Evolutionary conservation across 805 yeast genomes (phyloP), one percentile per base, ranked within the genome.

Genomic region (Pichia scutulata): DNA sequence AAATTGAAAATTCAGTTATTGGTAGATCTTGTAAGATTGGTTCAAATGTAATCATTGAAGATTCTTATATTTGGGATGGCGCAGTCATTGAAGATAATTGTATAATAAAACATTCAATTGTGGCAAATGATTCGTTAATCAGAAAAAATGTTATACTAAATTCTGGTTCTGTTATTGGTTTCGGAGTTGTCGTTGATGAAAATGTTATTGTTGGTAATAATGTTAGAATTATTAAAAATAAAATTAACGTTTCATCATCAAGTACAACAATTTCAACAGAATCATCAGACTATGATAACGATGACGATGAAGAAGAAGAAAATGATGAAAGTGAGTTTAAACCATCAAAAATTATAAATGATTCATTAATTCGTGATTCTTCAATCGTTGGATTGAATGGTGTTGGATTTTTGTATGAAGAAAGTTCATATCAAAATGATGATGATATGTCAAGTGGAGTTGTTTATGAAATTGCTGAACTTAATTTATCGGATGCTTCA

Each of bases 11-110:
- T 48, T 82, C 95, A 23, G 86, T 86, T 3, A 81, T 93, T 63
- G 99, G 99, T 7, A 80, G 92, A 56, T 77, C 84, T 54, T 90
- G 97, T 68, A 76, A 70, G 49, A 88, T 93, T 58, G 98, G 97
- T 28, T 76, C 80, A 47, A 82, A 86, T 58, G 93, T 85, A 23
- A 66, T 56, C 2, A 80, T 93, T 43, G 76, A 71, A 44, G 82
- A 87, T 60, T 82, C 96, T 19, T 90, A 86, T 62, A 77, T 93
- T 43, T 92, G 97, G 96, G 95, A 89, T 59, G 79, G 86, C 55
- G 83, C 87, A 0, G 68, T 70, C 2, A 81, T 93, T 54, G 87
- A 77, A 48, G 92, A 89, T 63, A 75, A 80, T 45, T 73, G 78
- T 23, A 66, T 62, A 1, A 67, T 92, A 14, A 72, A 72, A 44